These are phyloP conservation scores for Exophiala calicioides DNA, from an alignment of 2,329 filamentous ascomycete genomes.

Conservation along the genomic window DNA sequence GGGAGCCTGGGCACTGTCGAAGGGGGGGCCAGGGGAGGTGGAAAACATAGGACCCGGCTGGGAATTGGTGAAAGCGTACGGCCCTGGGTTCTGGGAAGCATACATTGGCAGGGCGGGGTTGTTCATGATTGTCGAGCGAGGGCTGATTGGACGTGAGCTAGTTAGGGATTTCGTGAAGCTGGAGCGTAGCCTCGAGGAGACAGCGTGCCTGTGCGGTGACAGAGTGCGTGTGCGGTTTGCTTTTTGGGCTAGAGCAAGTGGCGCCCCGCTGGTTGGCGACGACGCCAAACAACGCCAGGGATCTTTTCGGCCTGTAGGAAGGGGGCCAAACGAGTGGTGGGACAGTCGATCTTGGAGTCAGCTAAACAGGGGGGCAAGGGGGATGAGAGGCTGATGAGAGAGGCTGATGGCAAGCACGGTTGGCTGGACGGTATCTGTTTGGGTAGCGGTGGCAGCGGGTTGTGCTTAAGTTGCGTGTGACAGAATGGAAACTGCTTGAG, in stretches of 20 bases:
- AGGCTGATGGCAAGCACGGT: slow-evolving; percentile 6
- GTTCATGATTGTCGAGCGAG: slow-evolving; percentile 26
- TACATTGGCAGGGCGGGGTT: slow-evolving; percentile 31
- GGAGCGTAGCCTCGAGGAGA: slow-evolving; percentile 18
- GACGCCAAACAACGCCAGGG: slow-evolving; percentile 12
- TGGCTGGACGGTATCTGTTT: not conserved
- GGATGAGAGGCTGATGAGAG: not conserved
- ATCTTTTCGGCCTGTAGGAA: slow-evolving; percentile 11
- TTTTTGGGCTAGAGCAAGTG: slow-evolving; percentile 15
- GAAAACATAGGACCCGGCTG: slow-evolving; percentile 14
- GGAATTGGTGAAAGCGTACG: slow-evolving; percentile 21
- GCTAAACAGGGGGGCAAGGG: slow-evolving; percentile 10
- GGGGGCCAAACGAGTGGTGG: too few species aligned
- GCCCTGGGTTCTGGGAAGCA: slow-evolving; percentile 17
- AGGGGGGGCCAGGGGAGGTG: slow-evolving; percentile 19
- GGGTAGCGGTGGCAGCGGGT: not conserved
- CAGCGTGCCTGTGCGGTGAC: slow-evolving; percentile 19
- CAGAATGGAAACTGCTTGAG: too few species aligned
- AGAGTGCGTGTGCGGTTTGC: slow-evolving; percentile 7
- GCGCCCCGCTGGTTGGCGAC: slow-evolving; percentile 14
- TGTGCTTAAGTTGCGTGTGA: not conserved
- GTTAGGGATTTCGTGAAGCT: slow-evolving; percentile 20
- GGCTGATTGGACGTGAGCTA: slow-evolving; percentile 24
- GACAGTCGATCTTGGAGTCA: too few species aligned
- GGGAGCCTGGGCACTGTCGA: slow-evolving; percentile 26